Percentiles rank a stretch among this genome's conserved stretches.
These are phyloP conservation scores for Suhomyces canberraensis DNA, from an alignment of 805 yeast genomes.

Conservation along the genomic window DNA sequence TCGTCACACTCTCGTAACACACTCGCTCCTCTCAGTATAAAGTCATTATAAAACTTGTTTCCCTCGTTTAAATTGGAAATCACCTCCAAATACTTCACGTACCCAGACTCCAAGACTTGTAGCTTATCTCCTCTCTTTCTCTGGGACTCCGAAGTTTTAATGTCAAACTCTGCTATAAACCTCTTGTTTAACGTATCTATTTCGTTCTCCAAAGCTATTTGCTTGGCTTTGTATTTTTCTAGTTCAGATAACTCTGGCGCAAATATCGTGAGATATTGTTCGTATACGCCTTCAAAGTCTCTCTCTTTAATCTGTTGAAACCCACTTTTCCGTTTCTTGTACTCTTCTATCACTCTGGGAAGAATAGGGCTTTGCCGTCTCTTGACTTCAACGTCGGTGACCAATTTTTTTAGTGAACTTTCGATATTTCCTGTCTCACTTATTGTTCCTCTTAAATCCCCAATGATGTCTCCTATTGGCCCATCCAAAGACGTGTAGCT, in stretches of 20 bases:
- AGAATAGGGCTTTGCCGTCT: constrained; percentile 46
- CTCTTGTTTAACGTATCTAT: constrained; percentile 12
- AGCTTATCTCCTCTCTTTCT: constrained; percentile 46
- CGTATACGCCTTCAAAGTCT: constrained; percentile 37
- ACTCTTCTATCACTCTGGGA: constrained; percentile 51
- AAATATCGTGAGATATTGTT: constrained; percentile 45
- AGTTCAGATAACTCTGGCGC: constrained; percentile 49
- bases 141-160: constrained; percentile 17
- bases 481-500: constrained; percentile 33
- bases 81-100: constrained; percentile 52
- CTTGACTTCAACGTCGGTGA: constrained; percentile 43
- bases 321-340: constrained; percentile 23
- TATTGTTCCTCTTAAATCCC: constrained; percentile 35
- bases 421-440: constrained; percentile 29
- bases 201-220: constrained; percentile 17
- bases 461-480: constrained; percentile 24
- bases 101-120: constrained; percentile 49
- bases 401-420: constrained; percentile 35
- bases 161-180: constrained; percentile 9
- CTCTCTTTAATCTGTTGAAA: constrained; percentile 20
- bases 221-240: constrained; percentile 31
- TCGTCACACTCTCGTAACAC: constrained; percentile 49
- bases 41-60: constrained; percentile 62
- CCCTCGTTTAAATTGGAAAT: constrained; percentile 65
- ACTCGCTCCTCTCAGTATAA: constrained; percentile 44